Evolutionary conservation across 306 rosid species (phyloP), one percentile per base, ranked within the genome.

Genomic region (Quercus dentata): DNA sequence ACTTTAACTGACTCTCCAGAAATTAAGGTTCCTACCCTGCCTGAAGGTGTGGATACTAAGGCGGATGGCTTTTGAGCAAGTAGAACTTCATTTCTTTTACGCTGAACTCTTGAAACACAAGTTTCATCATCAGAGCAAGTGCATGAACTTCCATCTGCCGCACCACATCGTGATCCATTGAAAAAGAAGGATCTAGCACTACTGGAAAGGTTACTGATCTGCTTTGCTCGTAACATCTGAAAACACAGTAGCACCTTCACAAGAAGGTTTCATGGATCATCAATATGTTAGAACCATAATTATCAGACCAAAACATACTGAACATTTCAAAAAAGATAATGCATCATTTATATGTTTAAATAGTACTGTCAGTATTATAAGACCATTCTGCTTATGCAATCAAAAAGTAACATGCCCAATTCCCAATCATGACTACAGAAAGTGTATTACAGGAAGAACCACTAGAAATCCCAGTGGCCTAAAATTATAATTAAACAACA

Each of bases 201-300:
- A 76, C 82, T 91, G 28, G 99, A 92, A 74, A 94, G 91, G 58
- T 82, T 76, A 78, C 91, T 59, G 28, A 94, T 86, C 56, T 90
- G 95, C 91, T 94, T 94, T 74, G 91, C 91, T 73, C 97, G 85
- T 73, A 94, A 87, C 90, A 94, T 91, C 89, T 87, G 86, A 72
- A 51, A 78, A 80, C 55, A 73, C 69, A 73, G 74, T 63, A 56
- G 69, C 51, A 71, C 69, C 72, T 75, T 69, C 72, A 30, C 59
- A 56, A 63, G 52, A 55, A 51, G 25, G 12, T 51, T 30, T 54
- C 28, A 79, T 6, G 73, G 51, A 78, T 83, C 67, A 56, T 2
- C 9, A 75, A 65, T 41, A 76, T 13, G 52, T 75, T 15, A 68
- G 61, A 58, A 75, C 62, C 23, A 38, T 8, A 25, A 3, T 27